phyloP scores from a whole-genome alignment of 106 monocot species.

The Xerophyta viscosa region DNA sequence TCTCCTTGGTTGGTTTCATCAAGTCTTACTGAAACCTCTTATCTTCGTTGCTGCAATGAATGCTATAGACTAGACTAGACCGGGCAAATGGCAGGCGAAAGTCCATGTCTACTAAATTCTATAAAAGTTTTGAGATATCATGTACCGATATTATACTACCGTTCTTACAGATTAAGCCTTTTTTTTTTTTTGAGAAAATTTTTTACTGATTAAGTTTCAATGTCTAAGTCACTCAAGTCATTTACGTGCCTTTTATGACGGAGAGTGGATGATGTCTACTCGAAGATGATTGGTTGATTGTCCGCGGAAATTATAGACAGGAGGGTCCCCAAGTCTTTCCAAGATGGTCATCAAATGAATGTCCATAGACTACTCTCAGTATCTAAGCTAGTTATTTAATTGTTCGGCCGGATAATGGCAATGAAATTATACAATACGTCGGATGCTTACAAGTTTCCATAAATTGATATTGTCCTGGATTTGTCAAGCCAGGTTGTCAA shows the following conservation, averaged over 20 bases:
- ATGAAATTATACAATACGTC: conserved; percentile 33
- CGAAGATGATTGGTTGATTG: conserved; percentile 45
- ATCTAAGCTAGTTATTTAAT: conserved; percentile 77
- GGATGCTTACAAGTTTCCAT: conserved; percentile 48
- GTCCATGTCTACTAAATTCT: conserved; percentile 47
- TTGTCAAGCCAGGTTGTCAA: conserved; percentile 88
- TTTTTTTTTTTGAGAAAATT: no score
- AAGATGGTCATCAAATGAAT: conserved; percentile 58
- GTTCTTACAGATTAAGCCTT: no score
- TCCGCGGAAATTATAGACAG: conserved; percentile 68
- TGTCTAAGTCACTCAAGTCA: no score
- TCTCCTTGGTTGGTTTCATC: no score
- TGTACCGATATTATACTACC: no score
- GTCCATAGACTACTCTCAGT: conserved; percentile 84
- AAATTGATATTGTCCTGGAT: conserved; percentile 91
- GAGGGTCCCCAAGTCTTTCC: conserved; percentile 50
- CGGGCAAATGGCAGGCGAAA: conserved; percentile 73
- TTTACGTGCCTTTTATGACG: conserved; percentile 19
- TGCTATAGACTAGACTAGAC: conserved; percentile 84
- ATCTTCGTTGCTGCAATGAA: conserved; percentile 60
- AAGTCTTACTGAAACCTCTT: conserved; percentile 70
- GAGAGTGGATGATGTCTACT: conserved; percentile 49
- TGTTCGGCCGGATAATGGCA: conserved; percentile 61
- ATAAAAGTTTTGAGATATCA: no score
- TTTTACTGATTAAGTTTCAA: no score